A percentile compares a stretch with the other conserved stretches of the same genome.
phyloP scores from a whole-genome alignment of 805 yeast genomes.

The Metschnikowia proteae region DNA sequence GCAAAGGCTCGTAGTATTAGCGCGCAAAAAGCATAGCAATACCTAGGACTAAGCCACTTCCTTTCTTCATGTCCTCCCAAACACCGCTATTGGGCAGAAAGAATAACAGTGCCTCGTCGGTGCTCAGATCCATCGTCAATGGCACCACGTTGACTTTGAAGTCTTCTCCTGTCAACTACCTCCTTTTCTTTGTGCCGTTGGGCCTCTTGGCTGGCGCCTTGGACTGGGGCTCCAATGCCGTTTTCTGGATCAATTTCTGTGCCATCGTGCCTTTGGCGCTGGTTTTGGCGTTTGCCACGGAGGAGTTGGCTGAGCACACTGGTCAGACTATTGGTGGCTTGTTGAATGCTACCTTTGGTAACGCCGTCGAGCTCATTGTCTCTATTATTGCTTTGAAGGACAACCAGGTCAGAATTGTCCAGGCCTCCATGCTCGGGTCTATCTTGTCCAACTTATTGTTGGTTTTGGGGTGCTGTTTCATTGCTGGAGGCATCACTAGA shows the following conservation, averaged over 20 bases:
- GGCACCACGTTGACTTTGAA: constrained; percentile 27
- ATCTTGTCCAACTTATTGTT: constrained; percentile 82
- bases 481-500: constrained; percentile 87
- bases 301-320: constrained; percentile 79
- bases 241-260: constrained; percentile 74
- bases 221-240: constrained; percentile 48
- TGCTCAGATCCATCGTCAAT: constrained; percentile 2
- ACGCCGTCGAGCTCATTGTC: constrained; percentile 95
- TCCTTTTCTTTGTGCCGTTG: constrained; percentile 82
- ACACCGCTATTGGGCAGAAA: constrained; percentile 16
- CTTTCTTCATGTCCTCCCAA: constrained; percentile 12
- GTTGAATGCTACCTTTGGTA: constrained; percentile 94
- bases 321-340: constrained; percentile 94
- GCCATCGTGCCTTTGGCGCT: constrained; percentile 94
- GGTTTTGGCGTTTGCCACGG: constrained; percentile 87
- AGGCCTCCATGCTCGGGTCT: constrained; percentile 95
- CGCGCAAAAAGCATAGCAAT: background rate
- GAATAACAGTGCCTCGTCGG: constrained; percentile 4
- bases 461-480: constrained; percentile 92
- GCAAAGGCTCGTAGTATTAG: background rate
- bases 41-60: background rate
- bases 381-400: constrained; percentile 82
- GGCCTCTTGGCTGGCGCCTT: constrained; percentile 73
- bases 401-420: constrained; percentile 89
- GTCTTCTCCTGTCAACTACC: constrained; percentile 70